phyloP scores from a whole-genome alignment of 1,139 yeast genomes.

The Magnusiomyces paraingens region DNA sequence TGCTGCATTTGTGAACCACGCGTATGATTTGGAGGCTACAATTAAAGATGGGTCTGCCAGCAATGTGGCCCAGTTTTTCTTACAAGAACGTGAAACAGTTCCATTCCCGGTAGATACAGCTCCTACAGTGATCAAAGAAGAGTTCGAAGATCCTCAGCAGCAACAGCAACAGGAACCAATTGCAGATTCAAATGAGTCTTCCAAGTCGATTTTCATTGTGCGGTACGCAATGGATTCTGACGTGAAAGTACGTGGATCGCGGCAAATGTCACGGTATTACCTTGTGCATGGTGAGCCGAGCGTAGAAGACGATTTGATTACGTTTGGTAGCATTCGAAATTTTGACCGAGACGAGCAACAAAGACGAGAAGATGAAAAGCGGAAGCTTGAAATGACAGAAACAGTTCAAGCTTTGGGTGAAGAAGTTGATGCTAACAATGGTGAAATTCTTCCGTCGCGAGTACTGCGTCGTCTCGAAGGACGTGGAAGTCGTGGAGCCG shows the following conservation, averaged over 20 bases:
- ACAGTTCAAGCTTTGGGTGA: background rate
- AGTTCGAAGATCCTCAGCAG: background rate
- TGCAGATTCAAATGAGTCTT: background rate
- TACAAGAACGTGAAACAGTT: slow-evolving; percentile 31
- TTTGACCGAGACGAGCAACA: background rate
- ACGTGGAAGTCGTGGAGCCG: background rate
- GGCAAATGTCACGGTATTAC: slow-evolving; percentile 42
- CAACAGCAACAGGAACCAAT: background rate
- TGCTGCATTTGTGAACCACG: background rate
- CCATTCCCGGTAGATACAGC: background rate
- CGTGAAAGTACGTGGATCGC: background rate
- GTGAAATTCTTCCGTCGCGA: background rate
- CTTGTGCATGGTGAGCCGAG: slow-evolving; percentile 71
- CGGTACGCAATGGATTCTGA: slow-evolving; percentile 1
- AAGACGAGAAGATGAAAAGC: slow-evolving; percentile 1
- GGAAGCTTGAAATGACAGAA: background rate
- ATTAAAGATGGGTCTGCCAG: slow-evolving; percentile 48
- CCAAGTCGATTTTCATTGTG: background rate
- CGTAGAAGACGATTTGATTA: slow-evolving; percentile 33
- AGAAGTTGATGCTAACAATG: background rate
- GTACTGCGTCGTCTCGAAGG: background rate
- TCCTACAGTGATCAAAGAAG: background rate
- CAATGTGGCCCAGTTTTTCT: slow-evolving; percentile 25
- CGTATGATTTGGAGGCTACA: slow-evolving; percentile 5
- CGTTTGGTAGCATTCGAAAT: slow-evolving; percentile 8